These are phyloP conservation scores for Pestalotiopsis fici DNA, from an alignment of 2,329 filamentous ascomycete species.

Conservation along the genomic window DNA sequence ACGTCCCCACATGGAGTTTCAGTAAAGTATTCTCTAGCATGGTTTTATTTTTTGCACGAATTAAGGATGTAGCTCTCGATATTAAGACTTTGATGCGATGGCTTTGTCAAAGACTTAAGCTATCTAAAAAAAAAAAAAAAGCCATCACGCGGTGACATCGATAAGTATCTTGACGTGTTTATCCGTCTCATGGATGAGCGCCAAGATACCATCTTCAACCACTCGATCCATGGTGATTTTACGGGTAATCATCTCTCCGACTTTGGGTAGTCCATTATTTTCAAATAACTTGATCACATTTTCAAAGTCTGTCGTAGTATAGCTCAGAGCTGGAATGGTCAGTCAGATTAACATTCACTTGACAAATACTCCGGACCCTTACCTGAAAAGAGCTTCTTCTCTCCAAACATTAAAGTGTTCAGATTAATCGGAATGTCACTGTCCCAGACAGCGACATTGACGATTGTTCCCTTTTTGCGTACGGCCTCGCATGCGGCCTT, in stretches of 20 bases:
- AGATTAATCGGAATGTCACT: slow-evolving; percentile 52
- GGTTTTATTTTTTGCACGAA: no score
- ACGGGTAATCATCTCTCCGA: slow-evolving; percentile 61
- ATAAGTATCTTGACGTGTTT: slow-evolving; percentile 65
- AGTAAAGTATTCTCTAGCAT: no score
- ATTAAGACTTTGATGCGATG: no score
- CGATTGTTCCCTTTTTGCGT: slow-evolving; percentile 54
- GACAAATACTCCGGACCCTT: not conserved
- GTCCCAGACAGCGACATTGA: slow-evolving; percentile 69
- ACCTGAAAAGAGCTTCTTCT: slow-evolving; percentile 50
- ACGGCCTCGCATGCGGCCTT: slow-evolving; percentile 48
- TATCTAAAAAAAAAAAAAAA: no score
- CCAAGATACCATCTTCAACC: slow-evolving; percentile 57
- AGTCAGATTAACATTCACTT: not conserved
- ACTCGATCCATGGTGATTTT: slow-evolving; percentile 56
- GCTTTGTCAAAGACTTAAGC: no score
- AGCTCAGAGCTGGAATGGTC: slow-evolving; percentile 30
- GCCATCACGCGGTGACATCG: no score
- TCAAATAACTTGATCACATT: no score
- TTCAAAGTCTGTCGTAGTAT: slow-evolving; percentile 47
- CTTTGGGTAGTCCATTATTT: no score
- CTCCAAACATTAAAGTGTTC: slow-evolving; percentile 53
- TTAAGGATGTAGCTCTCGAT: no score
- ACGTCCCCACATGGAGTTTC: no score
- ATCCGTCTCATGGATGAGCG: slow-evolving; percentile 60